phyloP scores from a whole-genome alignment of 2,329 filamentous ascomycete species.

The Aspergillus sp. region DNA sequence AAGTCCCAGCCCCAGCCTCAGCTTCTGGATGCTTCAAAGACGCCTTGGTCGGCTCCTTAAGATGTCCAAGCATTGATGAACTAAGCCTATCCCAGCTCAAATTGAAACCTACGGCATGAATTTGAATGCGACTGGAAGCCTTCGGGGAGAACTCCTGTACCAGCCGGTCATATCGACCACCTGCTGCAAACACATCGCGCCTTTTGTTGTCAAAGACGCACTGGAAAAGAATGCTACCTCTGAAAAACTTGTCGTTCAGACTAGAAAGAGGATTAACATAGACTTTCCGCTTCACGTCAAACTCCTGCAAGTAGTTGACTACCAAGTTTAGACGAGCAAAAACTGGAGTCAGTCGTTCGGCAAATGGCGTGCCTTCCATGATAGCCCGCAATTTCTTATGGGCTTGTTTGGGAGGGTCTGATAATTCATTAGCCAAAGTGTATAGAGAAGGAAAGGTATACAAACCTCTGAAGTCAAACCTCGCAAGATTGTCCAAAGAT shows the following conservation, averaged over 20 bases:
- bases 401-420: conserved; percentile 64
- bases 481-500: conserved; percentile 79
- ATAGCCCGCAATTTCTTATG: conserved; percentile 56
- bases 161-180: conserved; percentile 84
- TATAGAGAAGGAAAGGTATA: conserved; percentile 41
- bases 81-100: conserved; percentile 79
- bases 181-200: conserved; percentile 79
- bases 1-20: conserved; percentile 49
- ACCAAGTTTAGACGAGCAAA: conserved; percentile 77
- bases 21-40: conserved; percentile 66
- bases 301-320: conserved; percentile 65
- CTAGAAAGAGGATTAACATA: conserved; percentile 81
- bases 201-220: conserved; percentile 81
- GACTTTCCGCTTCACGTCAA: conserved; percentile 68
- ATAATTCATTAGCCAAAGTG: conserved; percentile 47
- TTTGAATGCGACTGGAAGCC: conserved; percentile 55
- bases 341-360: conserved; percentile 46
- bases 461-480: conserved; percentile 81
- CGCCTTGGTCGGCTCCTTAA: conserved; percentile 41
- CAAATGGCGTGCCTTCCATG: conserved; percentile 48
- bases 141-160: conserved; percentile 77
- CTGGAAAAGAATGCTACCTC: conserved; percentile 78
- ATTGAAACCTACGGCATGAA: conserved; percentile 87
- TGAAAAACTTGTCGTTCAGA: conserved; percentile 86
- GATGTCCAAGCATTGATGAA: conserved; percentile 50